Percentiles rank a stretch among this genome's conserved stretches.
Evolutionary conservation across 805 yeast species (phyloP).

Genomic region (Saccharomycopsis malanga): DNA sequence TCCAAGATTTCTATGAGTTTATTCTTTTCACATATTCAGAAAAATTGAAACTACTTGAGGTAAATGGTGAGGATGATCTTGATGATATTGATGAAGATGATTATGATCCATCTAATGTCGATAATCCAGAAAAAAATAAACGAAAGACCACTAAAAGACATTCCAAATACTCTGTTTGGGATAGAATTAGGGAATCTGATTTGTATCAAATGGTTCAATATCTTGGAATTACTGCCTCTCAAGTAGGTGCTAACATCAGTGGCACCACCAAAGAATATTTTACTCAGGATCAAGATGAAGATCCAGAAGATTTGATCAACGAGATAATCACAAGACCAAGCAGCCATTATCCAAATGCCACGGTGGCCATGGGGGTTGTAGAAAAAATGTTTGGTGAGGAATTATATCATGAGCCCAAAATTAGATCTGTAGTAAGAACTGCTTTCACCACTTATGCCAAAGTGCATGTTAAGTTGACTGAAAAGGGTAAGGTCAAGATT

Average conservation of each 20-base stretch:
- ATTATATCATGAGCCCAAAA: constrained; percentile 69
- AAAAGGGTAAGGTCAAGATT: constrained; percentile 72
- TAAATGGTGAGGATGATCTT: constrained; percentile 29
- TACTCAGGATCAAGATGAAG: constrained; percentile 56
- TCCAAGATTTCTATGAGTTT: constrained; percentile 83
- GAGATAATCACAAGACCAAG: constrained; percentile 41
- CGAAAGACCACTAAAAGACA: constrained; percentile 37
- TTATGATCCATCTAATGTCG: constrained; percentile 24
- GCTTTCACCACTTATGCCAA: constrained; percentile 58
- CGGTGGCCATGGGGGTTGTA: constrained; percentile 64
- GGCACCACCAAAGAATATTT: constrained; percentile 60
- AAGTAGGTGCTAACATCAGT: constrained; percentile 75
- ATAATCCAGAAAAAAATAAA: not conserved
- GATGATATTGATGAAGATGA: constrained; percentile 28
- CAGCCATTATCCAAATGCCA: constrained; percentile 47
- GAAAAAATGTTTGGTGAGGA: constrained; percentile 73
- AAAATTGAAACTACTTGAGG: constrained; percentile 33
- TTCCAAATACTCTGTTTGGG: constrained; percentile 54
- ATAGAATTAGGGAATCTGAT: constrained; percentile 57
- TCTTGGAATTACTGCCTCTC: constrained; percentile 70
- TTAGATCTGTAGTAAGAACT: constrained; percentile 62
- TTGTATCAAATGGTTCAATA: constrained; percentile 60
- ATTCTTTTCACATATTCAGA: constrained; percentile 48
- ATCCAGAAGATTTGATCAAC: constrained; percentile 56
- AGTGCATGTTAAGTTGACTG: constrained; percentile 71